These are phyloP conservation scores for Pseudocercospora ulei DNA, from an alignment of 2,329 filamentous ascomycete genomes.

Conservation along the genomic window DNA sequence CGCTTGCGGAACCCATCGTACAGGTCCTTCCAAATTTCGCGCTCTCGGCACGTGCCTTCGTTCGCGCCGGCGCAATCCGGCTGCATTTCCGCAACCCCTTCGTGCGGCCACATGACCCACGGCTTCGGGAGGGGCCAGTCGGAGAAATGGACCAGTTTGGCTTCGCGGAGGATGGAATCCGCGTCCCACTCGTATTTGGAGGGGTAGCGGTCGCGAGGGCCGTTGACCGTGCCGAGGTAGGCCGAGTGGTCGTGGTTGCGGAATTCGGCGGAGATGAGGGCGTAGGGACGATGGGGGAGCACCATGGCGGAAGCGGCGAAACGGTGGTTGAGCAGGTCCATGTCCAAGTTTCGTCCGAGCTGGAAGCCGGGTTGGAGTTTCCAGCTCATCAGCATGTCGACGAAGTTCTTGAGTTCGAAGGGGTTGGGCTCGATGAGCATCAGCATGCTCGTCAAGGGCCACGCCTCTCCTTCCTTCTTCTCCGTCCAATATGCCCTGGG, in stretches of 20 bases:
- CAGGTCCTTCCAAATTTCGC: slow-evolving; percentile 40
- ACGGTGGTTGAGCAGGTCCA: slow-evolving; percentile 50
- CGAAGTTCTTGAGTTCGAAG: slow-evolving; percentile 43
- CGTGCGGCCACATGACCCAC: slow-evolving; percentile 45
- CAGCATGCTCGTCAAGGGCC: slow-evolving; percentile 51
- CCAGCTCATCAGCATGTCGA: slow-evolving; percentile 32
- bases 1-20: slow-evolving; percentile 40
- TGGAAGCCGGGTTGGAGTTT: slow-evolving; percentile 39
- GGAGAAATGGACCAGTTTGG: slow-evolving; percentile 60
- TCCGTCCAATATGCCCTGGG: slow-evolving; percentile 62
- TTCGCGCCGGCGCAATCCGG: slow-evolving; percentile 36
- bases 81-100: slow-evolving; percentile 39
- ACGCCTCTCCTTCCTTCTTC: slow-evolving; percentile 37
- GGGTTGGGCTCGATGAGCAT: slow-evolving; percentile 54
- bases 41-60: slow-evolving; percentile 29
- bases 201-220: slow-evolving; percentile 36
- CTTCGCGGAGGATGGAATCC: slow-evolving; percentile 47
- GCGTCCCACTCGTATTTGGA: slow-evolving; percentile 50
- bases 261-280: slow-evolving; percentile 55
- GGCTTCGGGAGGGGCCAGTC: slow-evolving; percentile 63
- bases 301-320: slow-evolving; percentile 53
- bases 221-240: slow-evolving; percentile 44
- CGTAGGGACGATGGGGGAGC: slow-evolving; percentile 55
- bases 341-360: slow-evolving; percentile 26
- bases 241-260: slow-evolving; percentile 44